Conservation (phyloP, 2,329 filamentous ascomycete genomes). For the Bipolaris bicolor region DNA sequence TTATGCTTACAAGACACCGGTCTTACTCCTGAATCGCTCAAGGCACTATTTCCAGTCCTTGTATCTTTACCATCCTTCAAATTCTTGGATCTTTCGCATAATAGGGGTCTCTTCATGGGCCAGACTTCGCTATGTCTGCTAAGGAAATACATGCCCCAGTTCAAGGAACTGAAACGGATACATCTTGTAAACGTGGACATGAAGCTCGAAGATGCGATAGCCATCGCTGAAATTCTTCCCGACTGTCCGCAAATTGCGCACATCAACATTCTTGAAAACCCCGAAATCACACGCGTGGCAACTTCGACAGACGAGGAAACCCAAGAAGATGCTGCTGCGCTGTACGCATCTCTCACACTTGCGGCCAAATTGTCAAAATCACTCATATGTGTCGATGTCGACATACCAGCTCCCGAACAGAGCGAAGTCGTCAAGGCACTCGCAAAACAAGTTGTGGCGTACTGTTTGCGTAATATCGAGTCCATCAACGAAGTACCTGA, state of each 20-base stretch:
- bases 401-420: conserved; percentile 80
- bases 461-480: conserved; percentile 91
- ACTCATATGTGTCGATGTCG: conserved; percentile 88
- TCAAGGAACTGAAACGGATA: conserved; percentile 78
- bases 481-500: conserved; percentile 72
- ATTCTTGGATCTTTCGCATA: conserved; percentile 92
- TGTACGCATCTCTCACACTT: conserved; percentile 90
- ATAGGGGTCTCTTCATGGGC: conserved; percentile 77
- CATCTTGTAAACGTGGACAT: conserved; percentile 86
- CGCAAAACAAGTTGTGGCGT: conserved; percentile 92
- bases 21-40: conserved; percentile 73
- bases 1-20: conserved; percentile 87
- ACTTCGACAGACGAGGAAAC: conserved; percentile 76
- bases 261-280: conserved; percentile 84
- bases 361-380: conserved; percentile 83
- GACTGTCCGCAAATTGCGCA: conserved; percentile 83
- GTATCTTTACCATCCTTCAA: conserved; percentile 73
- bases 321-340: conserved; percentile 91
- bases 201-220: conserved; percentile 86
- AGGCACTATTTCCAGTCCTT: conserved; percentile 75
- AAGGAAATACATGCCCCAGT: conserved; percentile 82
- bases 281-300: conserved; percentile 71
- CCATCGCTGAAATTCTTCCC: conserved; percentile 85
- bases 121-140: conserved; percentile 77
- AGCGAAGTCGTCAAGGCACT: conserved; percentile 90